Base-by-base conservation (phyloP, 169 alveolate genomes). In the Theileria parva region DNA sequence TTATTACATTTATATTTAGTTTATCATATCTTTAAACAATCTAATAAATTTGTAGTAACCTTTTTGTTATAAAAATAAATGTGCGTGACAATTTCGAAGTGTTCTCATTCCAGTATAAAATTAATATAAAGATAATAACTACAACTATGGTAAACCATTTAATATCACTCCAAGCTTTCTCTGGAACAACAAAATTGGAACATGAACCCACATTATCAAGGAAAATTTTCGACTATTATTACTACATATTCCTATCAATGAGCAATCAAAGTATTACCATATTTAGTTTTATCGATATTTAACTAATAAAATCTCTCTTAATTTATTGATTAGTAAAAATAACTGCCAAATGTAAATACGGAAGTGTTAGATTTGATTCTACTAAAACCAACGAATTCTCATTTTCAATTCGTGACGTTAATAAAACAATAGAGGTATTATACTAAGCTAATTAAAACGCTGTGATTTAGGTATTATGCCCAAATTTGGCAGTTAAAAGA, bases 311-410 rank as follows among this genome's bases (percentile, higher is more conserved):
- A 59, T n/a, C 37, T n/a, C 12, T n/a, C 17, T 61, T 23, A 23
- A 27, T 11, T 25, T 70, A 23, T 53, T 37, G 0, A 32, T 13
- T 21, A 28, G 60, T 83, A 12, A 68, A 25, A 44, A 8, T 83
- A 51, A 66, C 68, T 1, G 86, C 81, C 12, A 81, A 83, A 48
- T 83, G 89, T 70, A 39, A 60, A 9, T 53, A 76, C 30, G 89
- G 86, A 3, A 19, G 50, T 15, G 76, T 85, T 6, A 21, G 64
- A 23, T 13, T 68, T 51, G 59, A 60, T 32, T 32, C 67, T 9
- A 73, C 2, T 25, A 17, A 15, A 8, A 57, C 60, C 28, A 73
- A 23, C 25, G 70, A 73, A 73, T 57, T 23, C 8, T 25, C 48
- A 28, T 44, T 73, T 73, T 19, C 77, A 73, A 53, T 59, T 53